Evolutionary conservation across 2,329 filamentous ascomycete genomes (phyloP).

Genomic region (Xylaria sp.): DNA sequence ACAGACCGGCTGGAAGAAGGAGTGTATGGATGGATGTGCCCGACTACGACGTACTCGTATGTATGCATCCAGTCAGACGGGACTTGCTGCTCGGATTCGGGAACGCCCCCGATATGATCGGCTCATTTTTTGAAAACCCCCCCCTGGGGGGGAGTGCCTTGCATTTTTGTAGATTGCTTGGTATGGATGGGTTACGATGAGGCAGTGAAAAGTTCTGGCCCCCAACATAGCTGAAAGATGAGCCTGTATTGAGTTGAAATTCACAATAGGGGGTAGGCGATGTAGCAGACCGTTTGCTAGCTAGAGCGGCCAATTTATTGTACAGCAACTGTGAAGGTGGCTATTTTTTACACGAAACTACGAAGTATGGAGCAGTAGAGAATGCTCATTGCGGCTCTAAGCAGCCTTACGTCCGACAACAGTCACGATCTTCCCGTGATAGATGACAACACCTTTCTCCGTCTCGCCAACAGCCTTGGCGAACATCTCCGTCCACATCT

Average conservation of each 20-base stretch:
- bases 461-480: slow-evolving; percentile 23
- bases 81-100: not conserved
- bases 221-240: not conserved
- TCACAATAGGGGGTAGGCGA: too few species aligned
- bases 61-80: not conserved
- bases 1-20: not conserved
- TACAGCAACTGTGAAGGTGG: too few species aligned
- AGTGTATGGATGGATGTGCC: not conserved
- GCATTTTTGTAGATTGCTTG: not conserved
- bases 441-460: slow-evolving; percentile 23
- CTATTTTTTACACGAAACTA: not conserved
- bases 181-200: not conserved
- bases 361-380: not conserved
- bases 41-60: not conserved
- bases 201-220: not conserved
- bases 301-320: too few species aligned
- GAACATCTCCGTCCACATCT: slow-evolving; percentile 21
- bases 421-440: slow-evolving; percentile 14
- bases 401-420: slow-evolving; percentile 6
- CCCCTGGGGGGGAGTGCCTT: not conserved
- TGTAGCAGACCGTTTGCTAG: too few species aligned
- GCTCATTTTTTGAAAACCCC: not conserved
- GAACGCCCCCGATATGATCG: not conserved
- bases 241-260: too few species aligned
- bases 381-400: not conserved